Percentiles rank a stretch among this genome's conserved stretches.
phyloP scores from a whole-genome alignment of 176 grass and related monocot species.

The Oryza nivara region DNA sequence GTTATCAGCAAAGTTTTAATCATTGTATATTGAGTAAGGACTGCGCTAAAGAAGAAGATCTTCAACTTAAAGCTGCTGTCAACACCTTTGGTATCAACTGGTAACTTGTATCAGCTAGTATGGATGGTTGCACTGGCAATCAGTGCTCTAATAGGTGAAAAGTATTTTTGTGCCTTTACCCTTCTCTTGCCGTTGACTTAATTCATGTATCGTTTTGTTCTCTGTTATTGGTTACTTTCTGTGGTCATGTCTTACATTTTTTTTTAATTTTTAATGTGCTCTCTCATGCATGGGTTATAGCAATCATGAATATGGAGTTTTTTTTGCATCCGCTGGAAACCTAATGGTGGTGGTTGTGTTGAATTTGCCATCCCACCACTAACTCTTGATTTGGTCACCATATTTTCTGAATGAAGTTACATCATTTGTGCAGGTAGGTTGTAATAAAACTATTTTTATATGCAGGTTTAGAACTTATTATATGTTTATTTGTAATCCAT shows the following conservation, averaged over 20 bases:
- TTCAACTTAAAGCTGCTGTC: slow-evolving; percentile 63
- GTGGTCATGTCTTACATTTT: slow-evolving; percentile 3
- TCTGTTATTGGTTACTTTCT: slow-evolving; percentile 21
- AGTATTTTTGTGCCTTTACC: slow-evolving; percentile 11
- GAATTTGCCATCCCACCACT: background rate
- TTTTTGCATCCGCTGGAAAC: slow-evolving; percentile 34
- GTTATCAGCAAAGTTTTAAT: slow-evolving; percentile 95
- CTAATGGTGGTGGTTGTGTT: background rate
- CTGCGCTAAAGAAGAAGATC: slow-evolving; percentile 90
- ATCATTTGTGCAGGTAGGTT: background rate
- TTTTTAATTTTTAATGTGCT: slow-evolving; percentile 5
- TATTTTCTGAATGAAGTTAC: background rate
- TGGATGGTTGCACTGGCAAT: slow-evolving; percentile 70
- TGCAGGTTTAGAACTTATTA: background rate
- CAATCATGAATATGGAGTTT: background rate
- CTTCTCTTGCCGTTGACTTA: background rate
- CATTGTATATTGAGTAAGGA: slow-evolving; percentile 82
- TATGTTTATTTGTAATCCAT: background rate
- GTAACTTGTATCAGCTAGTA: slow-evolving; percentile 74
- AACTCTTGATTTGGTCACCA: background rate
- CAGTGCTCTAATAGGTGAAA: slow-evolving; percentile 90
- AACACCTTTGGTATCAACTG: slow-evolving; percentile 81
- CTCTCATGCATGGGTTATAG: background rate
- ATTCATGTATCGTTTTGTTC: background rate
- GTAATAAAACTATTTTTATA: background rate